Evolutionary conservation across 768 basidiomycete species (phyloP).

Genomic region (Kwoniella sp.): DNA sequence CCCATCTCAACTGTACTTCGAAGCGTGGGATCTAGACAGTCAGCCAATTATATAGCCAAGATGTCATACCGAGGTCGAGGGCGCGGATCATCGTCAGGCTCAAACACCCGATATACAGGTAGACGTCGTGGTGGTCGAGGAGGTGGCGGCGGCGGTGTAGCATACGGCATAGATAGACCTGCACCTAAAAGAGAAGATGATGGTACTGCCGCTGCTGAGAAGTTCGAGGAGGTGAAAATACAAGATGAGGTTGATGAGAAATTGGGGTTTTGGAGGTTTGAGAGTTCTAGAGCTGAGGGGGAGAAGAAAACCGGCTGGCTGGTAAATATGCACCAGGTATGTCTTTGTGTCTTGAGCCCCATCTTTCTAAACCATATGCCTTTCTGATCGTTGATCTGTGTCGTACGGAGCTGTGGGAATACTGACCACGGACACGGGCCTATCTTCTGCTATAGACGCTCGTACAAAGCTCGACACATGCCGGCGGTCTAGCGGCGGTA

Average conservation of each 20-base stretch:
- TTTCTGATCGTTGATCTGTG: too few species aligned
- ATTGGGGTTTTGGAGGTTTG: constrained; percentile 78
- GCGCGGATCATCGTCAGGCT: constrained; percentile 37
- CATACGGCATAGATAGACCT: constrained; percentile 49
- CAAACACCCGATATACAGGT: constrained; percentile 53
- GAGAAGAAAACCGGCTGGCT: constrained; percentile 82
- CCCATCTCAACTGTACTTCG: neutral
- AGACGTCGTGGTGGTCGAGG: constrained; percentile 58
- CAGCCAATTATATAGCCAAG: constrained; percentile 1
- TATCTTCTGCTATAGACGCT: constrained; percentile 72
- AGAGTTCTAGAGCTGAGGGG: constrained; percentile 65
- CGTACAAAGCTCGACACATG: constrained; percentile 79
- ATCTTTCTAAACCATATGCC: too few species aligned
- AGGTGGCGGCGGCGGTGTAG: constrained; percentile 44
- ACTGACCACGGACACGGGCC: too few species aligned
- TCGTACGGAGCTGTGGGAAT: neutral
- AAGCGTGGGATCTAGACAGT: too few species aligned
- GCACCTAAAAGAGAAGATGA: constrained; percentile 80
- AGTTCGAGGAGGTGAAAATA: constrained; percentile 75
- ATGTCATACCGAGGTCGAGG: constrained; percentile 31
- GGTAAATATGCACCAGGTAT: constrained; percentile 96
- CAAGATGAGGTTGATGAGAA: constrained; percentile 90
- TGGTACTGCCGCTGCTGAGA: constrained; percentile 79
- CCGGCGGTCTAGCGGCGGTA: constrained; percentile 83
- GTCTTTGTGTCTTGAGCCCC: constrained; percentile 50